A percentile compares a stretch with the other conserved stretches of the same genome.
Conservation (phyloP, 1,139 yeast species). For the Saccharomyces uvarum region DNA sequence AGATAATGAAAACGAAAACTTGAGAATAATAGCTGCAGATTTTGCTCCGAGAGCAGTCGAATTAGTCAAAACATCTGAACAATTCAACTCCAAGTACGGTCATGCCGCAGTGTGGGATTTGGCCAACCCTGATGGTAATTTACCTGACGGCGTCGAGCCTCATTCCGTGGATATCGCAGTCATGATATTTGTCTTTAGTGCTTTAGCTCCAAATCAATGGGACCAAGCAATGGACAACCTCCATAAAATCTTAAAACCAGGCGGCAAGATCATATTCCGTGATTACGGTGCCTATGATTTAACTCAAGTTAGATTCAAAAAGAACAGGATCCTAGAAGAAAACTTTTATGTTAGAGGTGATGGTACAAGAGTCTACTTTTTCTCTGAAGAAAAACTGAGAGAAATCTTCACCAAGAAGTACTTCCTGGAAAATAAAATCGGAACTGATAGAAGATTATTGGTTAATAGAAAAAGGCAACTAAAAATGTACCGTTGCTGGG, state of each 20-base stretch:
- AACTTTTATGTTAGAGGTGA: constrained; percentile 96
- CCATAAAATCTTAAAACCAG: constrained; percentile 72
- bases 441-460: constrained; percentile 80
- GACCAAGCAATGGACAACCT: constrained; percentile 64
- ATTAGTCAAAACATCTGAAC: constrained; percentile 57
- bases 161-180: constrained; percentile 84
- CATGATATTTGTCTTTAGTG: constrained; percentile 89
- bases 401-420: constrained; percentile 58
- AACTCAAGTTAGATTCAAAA: constrained; percentile 91
- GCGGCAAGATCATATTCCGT: constrained; percentile 81
- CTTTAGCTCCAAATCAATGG: constrained; percentile 92
- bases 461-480: constrained; percentile 87
- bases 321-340: constrained; percentile 77
- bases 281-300: constrained; percentile 95
- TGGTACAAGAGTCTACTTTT: constrained; percentile 94
- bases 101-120: constrained; percentile 94
- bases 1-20: constrained; percentile 71
- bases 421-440: constrained; percentile 66
- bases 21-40: constrained; percentile 79
- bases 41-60: constrained; percentile 87
- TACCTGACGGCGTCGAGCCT: constrained; percentile 81
- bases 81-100: constrained; percentile 57
- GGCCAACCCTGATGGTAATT: constrained; percentile 59
- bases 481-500: constrained; percentile 96
- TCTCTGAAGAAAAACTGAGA: constrained; percentile 85